Evolutionary conservation across 2,329 filamentous ascomycete genomes (phyloP).

Genomic region (Davidsoniella australis): DNA sequence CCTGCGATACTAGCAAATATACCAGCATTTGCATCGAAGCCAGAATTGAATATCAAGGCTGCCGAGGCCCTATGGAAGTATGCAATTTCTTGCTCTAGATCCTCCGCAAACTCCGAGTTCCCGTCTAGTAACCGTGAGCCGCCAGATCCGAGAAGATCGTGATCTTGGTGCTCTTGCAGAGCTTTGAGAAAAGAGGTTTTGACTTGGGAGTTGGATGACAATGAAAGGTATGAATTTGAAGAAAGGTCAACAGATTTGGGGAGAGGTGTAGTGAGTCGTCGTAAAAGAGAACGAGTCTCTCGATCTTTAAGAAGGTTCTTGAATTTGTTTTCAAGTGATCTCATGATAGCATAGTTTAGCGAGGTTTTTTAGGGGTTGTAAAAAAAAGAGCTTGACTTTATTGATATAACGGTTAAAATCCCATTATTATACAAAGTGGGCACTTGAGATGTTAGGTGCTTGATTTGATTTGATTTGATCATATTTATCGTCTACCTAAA

Average conservation of each 20-base stretch:
- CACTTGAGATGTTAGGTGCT: no score
- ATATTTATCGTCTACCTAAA: no score
- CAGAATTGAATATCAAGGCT: slow-evolving; percentile 38
- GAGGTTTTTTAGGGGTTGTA: not conserved
- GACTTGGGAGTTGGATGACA: slow-evolving; percentile 32
- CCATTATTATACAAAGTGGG: no score
- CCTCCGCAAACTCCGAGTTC: slow-evolving; percentile 28
- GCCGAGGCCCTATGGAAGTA: slow-evolving; percentile 28
- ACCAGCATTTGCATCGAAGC: slow-evolving; percentile 49
- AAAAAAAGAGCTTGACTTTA: no score
- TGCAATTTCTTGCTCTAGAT: slow-evolving; percentile 30
- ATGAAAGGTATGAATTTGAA: slow-evolving; percentile 66
- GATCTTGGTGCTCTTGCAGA: slow-evolving; percentile 32
- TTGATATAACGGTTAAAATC: no score
- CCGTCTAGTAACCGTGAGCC: slow-evolving; percentile 38
- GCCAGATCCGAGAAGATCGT: slow-evolving; percentile 27
- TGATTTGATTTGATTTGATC: no score
- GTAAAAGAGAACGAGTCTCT: not conserved
- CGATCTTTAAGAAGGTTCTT: not conserved
- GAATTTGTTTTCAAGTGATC: slow-evolving; percentile 2
- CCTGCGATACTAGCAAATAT: slow-evolving; percentile 44
- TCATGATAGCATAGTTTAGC: not conserved
- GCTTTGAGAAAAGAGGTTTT: slow-evolving; percentile 35
- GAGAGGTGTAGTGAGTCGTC: not conserved
- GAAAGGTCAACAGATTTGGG: slow-evolving; percentile 47